phyloP scores from a whole-genome alignment of 345 rosid genomes.

The Eucalyptus curtisii region DNA sequence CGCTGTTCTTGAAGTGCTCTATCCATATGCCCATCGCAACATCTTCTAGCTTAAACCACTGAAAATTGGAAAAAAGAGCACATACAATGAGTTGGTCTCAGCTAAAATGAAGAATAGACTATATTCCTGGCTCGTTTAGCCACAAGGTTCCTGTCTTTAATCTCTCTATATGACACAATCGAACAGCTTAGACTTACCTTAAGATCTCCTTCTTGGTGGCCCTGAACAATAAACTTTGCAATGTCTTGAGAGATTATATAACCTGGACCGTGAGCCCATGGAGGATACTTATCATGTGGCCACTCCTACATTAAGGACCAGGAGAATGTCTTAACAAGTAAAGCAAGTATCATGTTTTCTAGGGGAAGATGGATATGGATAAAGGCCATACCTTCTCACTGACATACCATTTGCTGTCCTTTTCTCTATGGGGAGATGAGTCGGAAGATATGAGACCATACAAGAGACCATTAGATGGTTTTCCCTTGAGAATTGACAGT shows the following conservation, averaged over 20 bases:
- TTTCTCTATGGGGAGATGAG: slow-evolving; percentile 69
- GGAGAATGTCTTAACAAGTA: not conserved
- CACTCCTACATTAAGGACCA: slow-evolving; percentile 43
- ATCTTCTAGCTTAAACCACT: slow-evolving; percentile 90
- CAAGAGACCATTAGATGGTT: slow-evolving; percentile 49
- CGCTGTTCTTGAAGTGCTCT: slow-evolving; percentile 42
- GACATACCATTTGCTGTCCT: slow-evolving; percentile 84
- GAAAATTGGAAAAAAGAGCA: not conserved
- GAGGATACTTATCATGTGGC: slow-evolving; percentile 65
- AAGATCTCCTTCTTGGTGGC: slow-evolving; percentile 59
- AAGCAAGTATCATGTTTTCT: not conserved
- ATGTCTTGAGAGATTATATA: slow-evolving; percentile 67
- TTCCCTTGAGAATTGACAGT: slow-evolving; percentile 41
- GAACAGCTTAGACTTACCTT: slow-evolving; percentile 12
- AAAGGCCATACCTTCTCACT: slow-evolving; percentile 37
- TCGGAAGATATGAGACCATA: slow-evolving; percentile 63
- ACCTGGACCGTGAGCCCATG: slow-evolving; percentile 99
- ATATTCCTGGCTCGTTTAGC: not conserved
- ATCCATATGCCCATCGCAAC: slow-evolving; percentile 98
- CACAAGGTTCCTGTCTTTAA: not conserved
- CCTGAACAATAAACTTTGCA: slow-evolving; percentile 60
- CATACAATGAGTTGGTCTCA: not conserved
- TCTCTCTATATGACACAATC: not conserved
- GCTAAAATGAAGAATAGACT: not conserved
- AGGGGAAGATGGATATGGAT: not conserved